A percentile compares a stretch with the other conserved stretches of the same genome.
Conservation (phyloP, 306 rosid species). For the Casuarina equisetifolia region DNA sequence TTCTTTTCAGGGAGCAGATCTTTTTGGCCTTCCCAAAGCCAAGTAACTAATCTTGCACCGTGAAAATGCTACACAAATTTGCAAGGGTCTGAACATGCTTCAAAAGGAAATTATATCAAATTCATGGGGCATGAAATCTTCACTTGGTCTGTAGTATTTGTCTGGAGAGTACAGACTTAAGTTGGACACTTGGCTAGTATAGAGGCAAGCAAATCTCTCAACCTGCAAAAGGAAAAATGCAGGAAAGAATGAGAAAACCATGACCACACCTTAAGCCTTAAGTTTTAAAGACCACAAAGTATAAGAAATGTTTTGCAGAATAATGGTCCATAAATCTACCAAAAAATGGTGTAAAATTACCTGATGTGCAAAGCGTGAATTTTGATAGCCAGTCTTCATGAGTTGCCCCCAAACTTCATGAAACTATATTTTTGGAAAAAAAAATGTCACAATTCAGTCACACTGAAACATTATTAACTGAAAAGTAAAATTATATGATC, state of each 20-base stretch:
- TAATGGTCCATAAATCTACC: background rate
- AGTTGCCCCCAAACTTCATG: slow-evolving; percentile 97
- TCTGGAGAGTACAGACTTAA: slow-evolving; percentile 83
- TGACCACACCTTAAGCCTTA: background rate
- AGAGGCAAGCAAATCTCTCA: slow-evolving; percentile 96
- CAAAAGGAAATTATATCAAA: slow-evolving; percentile 61
- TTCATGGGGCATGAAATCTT: slow-evolving; percentile 96
- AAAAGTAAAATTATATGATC: slow-evolving; percentile 4
- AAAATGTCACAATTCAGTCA: slow-evolving; percentile 15
- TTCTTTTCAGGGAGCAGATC: background rate
- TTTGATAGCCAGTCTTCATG: slow-evolving; percentile 97
- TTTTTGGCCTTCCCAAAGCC: slow-evolving; percentile 24
- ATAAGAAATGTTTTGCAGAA: background rate
- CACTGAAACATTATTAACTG: background rate
- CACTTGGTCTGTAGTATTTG: slow-evolving; percentile 94
- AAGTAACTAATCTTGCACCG: slow-evolving; percentile 5
- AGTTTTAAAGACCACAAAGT: background rate
- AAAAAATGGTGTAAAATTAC: slow-evolving; percentile 40
- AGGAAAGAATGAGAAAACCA: background rate
- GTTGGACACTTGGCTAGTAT: slow-evolving; percentile 92
- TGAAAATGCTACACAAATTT: slow-evolving; percentile 15
- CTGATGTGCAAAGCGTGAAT: slow-evolving; percentile 99
- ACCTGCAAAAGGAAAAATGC: slow-evolving; percentile 51
- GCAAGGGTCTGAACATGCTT: slow-evolving; percentile 16
- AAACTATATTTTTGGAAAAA: slow-evolving; percentile 49